Conservation (phyloP, 352 stramenopile species). For the Phytophthora agathidicida region DNA sequence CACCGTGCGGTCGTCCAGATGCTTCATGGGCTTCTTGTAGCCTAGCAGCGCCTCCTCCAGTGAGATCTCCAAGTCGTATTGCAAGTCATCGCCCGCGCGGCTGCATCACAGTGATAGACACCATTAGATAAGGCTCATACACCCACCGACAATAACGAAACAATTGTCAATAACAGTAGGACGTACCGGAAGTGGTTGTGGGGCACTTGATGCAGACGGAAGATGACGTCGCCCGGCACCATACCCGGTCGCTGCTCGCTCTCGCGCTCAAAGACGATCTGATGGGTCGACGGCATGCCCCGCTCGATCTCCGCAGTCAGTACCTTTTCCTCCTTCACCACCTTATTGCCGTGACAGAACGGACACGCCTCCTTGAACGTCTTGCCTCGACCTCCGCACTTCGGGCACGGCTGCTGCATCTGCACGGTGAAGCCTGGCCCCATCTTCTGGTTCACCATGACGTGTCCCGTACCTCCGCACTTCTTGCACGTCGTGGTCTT, state of each 20-base stretch:
- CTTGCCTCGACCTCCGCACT: slow-evolving; percentile 89
- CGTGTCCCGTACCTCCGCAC: slow-evolving; percentile 72
- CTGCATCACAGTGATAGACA: slow-evolving; percentile 40
- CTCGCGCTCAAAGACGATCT: slow-evolving; percentile 89
- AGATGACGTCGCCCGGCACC: slow-evolving; percentile 95
- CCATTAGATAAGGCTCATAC: neutral
- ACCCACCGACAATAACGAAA: neutral
- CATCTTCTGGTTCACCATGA: slow-evolving; percentile 86
- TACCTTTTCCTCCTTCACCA: slow-evolving; percentile 83
- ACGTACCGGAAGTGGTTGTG: slow-evolving; percentile 88
- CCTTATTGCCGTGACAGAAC: slow-evolving; percentile 83
- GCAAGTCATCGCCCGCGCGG: slow-evolving; percentile 94
- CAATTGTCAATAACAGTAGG: neutral
- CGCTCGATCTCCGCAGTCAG: slow-evolving; percentile 81
- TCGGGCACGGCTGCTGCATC: slow-evolving; percentile 91
- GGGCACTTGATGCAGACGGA: slow-evolving; percentile 91
- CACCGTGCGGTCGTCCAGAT: slow-evolving; percentile 96
- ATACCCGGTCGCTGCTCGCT: slow-evolving; percentile 86
- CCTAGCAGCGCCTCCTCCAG: slow-evolving; percentile 96
- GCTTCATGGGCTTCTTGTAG: slow-evolving; percentile 92
- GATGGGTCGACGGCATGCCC: slow-evolving; percentile 82
- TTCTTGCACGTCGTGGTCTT: slow-evolving; percentile 81
- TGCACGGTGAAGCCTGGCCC: slow-evolving; percentile 84
- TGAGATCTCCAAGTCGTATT: slow-evolving; percentile 95
- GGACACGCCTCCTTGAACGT: slow-evolving; percentile 96